A percentile compares a stretch with the other conserved stretches of the same genome.
Conservation (phyloP, 257 asterid genomes). For the Petrea volubilis region DNA sequence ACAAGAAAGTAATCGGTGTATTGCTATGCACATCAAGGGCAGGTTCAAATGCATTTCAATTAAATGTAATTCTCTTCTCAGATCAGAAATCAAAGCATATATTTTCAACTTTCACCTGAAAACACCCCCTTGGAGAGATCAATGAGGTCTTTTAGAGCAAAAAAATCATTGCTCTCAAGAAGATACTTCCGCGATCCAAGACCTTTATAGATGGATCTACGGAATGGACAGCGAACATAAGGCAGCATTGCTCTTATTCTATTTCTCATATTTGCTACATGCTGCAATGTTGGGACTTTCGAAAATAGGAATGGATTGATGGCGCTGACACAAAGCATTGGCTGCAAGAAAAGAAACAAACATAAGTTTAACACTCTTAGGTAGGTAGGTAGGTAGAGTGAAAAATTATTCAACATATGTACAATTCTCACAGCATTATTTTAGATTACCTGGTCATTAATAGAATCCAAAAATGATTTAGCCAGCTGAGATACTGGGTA, state of each 20-base stretch:
- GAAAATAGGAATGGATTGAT: conserved; percentile 83
- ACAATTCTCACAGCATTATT: not conserved
- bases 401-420: conserved; percentile 7
- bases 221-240: conserved; percentile 79
- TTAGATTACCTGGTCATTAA: conserved; percentile 67
- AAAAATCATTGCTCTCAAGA: conserved; percentile 88
- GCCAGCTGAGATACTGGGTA: conserved; percentile 91
- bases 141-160: conserved; percentile 84
- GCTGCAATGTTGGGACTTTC: conserved; percentile 86
- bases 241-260: conserved; percentile 77
- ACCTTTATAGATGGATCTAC: conserved; percentile 70
- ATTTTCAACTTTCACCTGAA: conserved; percentile 62
- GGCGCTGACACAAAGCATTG: conserved; percentile 99
- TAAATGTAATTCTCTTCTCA: not conserved
- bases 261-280: conserved; percentile 79
- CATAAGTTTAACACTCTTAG: conserved; percentile 6
- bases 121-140: conserved; percentile 93
- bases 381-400: not conserved
- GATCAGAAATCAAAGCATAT: conserved; percentile 13
- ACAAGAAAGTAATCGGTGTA: not conserved
- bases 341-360: conserved; percentile 59
- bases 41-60: conserved; percentile 4
- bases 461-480: conserved; percentile 88
- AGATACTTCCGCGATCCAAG: conserved; percentile 92
- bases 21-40: not conserved